Evolutionary conservation across 2,329 filamentous ascomycete species (phyloP).

Genomic region (Trichophyton simii): DNA sequence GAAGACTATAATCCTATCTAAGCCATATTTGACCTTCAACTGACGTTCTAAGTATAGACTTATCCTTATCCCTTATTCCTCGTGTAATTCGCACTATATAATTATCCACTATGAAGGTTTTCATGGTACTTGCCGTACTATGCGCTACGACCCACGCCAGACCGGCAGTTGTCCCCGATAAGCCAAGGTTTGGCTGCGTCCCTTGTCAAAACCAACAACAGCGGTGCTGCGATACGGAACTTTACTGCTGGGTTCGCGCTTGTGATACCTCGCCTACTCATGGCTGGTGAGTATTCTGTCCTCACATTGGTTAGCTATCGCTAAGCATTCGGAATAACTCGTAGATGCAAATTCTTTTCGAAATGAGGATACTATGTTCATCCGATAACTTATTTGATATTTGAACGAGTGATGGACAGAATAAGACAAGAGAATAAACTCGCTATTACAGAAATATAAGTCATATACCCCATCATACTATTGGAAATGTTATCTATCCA

Average conservation of each 20-base stretch:
- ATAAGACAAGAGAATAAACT: too few relatives aligned
- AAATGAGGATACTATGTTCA: background rate
- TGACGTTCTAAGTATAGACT: background rate
- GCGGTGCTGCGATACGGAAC: background rate
- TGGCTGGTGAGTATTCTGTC: background rate
- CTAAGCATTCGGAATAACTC: too few relatives aligned
- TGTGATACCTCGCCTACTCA: background rate
- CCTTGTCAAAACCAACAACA: background rate
- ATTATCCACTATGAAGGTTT: background rate
- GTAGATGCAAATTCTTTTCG: too few relatives aligned
- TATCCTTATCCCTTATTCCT: too few relatives aligned
- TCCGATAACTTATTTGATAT: background rate
- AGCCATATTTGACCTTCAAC: background rate
- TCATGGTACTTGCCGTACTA: background rate
- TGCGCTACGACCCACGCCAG: background rate
- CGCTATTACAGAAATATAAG: too few relatives aligned
- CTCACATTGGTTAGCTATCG: too few relatives aligned
- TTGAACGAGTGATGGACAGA: background rate
- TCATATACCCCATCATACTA: too few relatives aligned
- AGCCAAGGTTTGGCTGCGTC: background rate
- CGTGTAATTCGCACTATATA: background rate
- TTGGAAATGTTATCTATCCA: too few relatives aligned
- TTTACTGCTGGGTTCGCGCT: background rate
- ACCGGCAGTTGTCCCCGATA: background rate
- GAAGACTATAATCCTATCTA: background rate